A percentile compares a stretch with the other conserved stretches of the same genome.
These are phyloP conservation scores for Corylus americana DNA, from an alignment of 306 rosid genomes.

Conservation along the genomic window DNA sequence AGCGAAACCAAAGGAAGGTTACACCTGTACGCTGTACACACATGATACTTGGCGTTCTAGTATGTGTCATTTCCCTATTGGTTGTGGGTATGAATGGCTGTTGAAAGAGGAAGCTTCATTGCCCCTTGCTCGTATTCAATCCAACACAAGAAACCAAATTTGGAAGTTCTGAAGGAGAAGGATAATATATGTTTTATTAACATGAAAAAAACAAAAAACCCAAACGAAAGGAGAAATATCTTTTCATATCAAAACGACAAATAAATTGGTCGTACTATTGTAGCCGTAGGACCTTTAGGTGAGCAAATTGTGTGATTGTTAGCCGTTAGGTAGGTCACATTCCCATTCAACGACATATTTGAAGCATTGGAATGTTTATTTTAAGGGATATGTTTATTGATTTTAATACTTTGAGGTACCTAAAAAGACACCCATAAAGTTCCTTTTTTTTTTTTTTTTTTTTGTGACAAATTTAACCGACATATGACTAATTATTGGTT, in stretches of 20 bases:
- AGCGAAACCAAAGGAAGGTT: constrained; percentile 1
- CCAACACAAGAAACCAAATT: background rate
- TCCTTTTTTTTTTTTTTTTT: too few relatives aligned
- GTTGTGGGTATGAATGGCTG: background rate
- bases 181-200: background rate
- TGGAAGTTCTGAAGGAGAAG: background rate
- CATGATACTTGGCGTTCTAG: too few relatives aligned
- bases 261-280: background rate
- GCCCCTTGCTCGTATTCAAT: background rate
- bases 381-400: too few relatives aligned
- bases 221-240: background rate
- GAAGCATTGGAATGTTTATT: too few relatives aligned
- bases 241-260: too few relatives aligned
- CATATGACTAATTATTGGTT: too few relatives aligned
- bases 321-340: background rate
- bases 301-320: background rate
- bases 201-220: background rate
- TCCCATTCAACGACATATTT: background rate
- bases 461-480: too few relatives aligned
- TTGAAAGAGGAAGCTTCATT: constrained; percentile 24
- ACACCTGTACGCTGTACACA: background rate
- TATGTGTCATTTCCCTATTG: background rate
- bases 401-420: too few relatives aligned
- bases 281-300: background rate
- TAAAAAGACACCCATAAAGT: too few relatives aligned